Evolutionary conservation across 2,329 filamentous ascomycete species (phyloP).

Genomic region (Chaetomium globosum): DNA sequence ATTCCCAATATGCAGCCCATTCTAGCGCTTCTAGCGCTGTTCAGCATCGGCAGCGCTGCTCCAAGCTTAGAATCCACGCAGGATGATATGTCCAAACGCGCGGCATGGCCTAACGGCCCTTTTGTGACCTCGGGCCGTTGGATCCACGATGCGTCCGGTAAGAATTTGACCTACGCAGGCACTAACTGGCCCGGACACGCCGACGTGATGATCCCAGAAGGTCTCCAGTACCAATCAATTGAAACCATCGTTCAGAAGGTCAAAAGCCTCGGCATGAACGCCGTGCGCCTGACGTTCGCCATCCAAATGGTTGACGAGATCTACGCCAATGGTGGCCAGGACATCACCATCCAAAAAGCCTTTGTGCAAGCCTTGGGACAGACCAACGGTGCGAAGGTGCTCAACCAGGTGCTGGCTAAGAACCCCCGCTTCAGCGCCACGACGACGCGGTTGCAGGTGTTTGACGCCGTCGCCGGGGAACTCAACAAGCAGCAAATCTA

Average conservation of each 20-base stretch:
- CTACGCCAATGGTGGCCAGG: slow-evolving; percentile 51
- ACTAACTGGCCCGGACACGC: slow-evolving; percentile 65
- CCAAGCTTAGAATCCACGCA: slow-evolving; percentile 6
- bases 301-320: slow-evolving; percentile 67
- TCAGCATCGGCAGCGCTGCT: slow-evolving; percentile 26
- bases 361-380: slow-evolving; percentile 53
- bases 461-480: slow-evolving; percentile 64
- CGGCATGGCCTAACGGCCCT: slow-evolving; percentile 48
- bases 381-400: slow-evolving; percentile 55
- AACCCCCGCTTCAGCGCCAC: slow-evolving; percentile 59
- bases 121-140: slow-evolving; percentile 47
- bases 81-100: slow-evolving; percentile 13
- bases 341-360: slow-evolving; percentile 51
- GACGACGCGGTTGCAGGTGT: slow-evolving; percentile 61
- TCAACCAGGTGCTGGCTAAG: slow-evolving; percentile 55
- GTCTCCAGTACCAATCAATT: slow-evolving; percentile 63
- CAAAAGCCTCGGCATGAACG: slow-evolving; percentile 64
- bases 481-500: slow-evolving; percentile 58
- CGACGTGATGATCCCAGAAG: slow-evolving; percentile 67
- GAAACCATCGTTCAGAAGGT: slow-evolving; percentile 57
- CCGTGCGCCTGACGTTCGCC: slow-evolving; percentile 64
- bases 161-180: slow-evolving; percentile 55
- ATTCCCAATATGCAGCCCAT: slow-evolving; percentile 32
- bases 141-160: slow-evolving; percentile 48
- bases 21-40: slow-evolving; percentile 28